Evolutionary conservation across 352 stramenopile species (phyloP), one percentile per base, ranked within the genome.

Genomic region (Globisporangium cederbergense): DNA sequence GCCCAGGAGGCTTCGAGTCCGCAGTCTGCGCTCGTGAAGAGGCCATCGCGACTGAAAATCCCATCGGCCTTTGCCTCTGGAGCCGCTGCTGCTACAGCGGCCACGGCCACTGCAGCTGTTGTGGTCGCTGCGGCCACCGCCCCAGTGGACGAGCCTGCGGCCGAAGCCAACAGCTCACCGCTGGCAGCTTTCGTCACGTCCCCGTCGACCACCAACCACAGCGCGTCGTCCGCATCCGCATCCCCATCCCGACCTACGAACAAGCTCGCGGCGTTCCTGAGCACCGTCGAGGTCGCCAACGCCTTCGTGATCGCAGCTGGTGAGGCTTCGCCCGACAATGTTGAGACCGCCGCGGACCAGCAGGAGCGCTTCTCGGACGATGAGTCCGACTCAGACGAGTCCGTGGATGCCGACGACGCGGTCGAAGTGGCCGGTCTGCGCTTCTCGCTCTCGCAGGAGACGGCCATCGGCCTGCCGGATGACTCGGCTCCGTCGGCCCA

Each of bases 261-360:
- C 2, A 88, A 83, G 59, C 65, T 92, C 2, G 78, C 83, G 6
- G 78, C 78, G 6, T 92, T 92, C 61, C 54, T 92, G 40, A 92
- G 61, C 63, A 86, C 72, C 10, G 83, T 92, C 3, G 76, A 87
- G 34, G 66, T 70, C 13, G 18, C 60, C 10, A 72, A 46, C 8
- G 58, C 45, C 8, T 43, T 52, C 32, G 43, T 50, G 18, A 49
- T 6, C 43, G 4, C 16, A n/a, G 43, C 14, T 46, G 22, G 59
- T 11, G 14, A 68, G 34, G 49, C 66, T 0, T 65, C 63, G 0
- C 68, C 62, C 30, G 69, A 77, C 10, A 62, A 62, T 34, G 60
- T 66, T 18, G 28, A 42, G 60, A n/a, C 52, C 1, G 59, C 57
- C 38, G 38, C 54, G 42, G 28, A 57, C 20, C 38, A 64, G 25